Evolutionary conservation across 192 early-diverging fungal species (phyloP).

Genomic region (Gamsiella multidivaricata): DNA sequence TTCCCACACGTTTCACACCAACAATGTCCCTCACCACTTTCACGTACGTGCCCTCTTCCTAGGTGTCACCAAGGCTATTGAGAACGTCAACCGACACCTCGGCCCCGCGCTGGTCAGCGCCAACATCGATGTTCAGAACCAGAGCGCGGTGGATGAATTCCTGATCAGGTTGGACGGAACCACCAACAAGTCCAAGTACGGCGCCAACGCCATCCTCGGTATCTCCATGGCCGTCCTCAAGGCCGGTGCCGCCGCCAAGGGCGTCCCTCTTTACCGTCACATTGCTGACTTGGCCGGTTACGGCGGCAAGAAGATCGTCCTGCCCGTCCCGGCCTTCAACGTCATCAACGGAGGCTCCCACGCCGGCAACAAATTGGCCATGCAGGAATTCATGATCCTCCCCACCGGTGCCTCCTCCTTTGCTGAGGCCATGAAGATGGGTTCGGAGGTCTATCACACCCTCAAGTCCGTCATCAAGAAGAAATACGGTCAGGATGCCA

Average conservation of each 20-base stretch:
- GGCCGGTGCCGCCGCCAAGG: conserved; percentile 95
- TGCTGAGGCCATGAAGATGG: conserved; percentile 97
- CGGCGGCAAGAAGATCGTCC: conserved; percentile 85
- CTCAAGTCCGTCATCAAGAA: conserved; percentile 97
- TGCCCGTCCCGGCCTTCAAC: conserved; percentile 98
- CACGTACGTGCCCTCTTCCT: too few relatives aligned
- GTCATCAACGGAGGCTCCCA: conserved; percentile 99
- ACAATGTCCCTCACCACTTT: too few relatives aligned
- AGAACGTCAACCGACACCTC: conserved; percentile 91
- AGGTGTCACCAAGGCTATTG: conserved; percentile 92
- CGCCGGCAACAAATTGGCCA: conserved; percentile 99
- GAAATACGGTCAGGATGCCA: conserved; percentile 99
- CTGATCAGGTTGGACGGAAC: conserved; percentile 94
- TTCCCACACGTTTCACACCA: too few relatives aligned
- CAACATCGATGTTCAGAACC: conserved; percentile 86
- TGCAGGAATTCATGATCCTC: conserved; percentile 99
- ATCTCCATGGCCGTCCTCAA: conserved; percentile 96
- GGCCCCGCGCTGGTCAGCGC: conserved; percentile 85
- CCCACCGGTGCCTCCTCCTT: conserved; percentile 94
- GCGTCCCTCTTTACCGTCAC: conserved; percentile 95
- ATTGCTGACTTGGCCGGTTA: conserved; percentile 87
- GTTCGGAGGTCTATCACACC: conserved; percentile 96
- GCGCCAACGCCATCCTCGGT: conserved; percentile 99
- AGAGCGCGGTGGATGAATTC: conserved; percentile 91
- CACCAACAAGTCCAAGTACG: conserved; percentile 94